These are phyloP conservation scores for Torulaspora maleeae DNA, from an alignment of 805 yeast species.

Conservation along the genomic window DNA sequence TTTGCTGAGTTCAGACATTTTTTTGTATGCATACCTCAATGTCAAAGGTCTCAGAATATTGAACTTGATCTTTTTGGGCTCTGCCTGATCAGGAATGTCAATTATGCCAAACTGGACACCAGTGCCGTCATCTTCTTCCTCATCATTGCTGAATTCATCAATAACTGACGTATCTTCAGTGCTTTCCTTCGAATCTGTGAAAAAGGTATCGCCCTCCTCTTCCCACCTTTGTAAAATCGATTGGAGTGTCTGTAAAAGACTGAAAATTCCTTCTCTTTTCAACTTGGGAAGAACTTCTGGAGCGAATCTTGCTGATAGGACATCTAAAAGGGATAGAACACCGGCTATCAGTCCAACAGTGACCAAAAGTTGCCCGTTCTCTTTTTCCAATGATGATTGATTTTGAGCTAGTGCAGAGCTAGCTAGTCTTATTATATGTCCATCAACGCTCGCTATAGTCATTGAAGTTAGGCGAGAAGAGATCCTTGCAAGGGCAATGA, in stretches of 20 bases:
- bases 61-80: conserved; percentile 26
- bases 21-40: conserved; percentile 9
- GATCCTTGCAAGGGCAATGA: conserved; percentile 52
- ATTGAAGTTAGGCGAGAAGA: conserved; percentile 39
- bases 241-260: conserved; percentile 13
- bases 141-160: conserved; percentile 24
- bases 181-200: conserved; percentile 16
- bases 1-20: conserved; percentile 16
- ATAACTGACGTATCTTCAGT: conserved; percentile 14
- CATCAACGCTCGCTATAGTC: conserved; percentile 34
- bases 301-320: conserved; percentile 44
- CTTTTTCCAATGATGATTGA: conserved; percentile 32
- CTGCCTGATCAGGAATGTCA: conserved; percentile 33
- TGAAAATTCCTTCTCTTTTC: conserved; percentile 59
- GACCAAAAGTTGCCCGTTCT: conserved; percentile 6
- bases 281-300: conserved; percentile 44
- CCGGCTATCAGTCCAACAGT: conserved; percentile 41
- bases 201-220: conserved; percentile 14
- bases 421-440: conserved; percentile 44
- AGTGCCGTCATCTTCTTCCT: conserved; percentile 26
- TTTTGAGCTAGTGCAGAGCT: conserved; percentile 61
- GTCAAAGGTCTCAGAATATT: conserved; percentile 17
- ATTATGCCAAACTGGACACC: conserved; percentile 29
- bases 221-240: conserved; percentile 16
- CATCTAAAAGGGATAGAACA: conserved; percentile 45